phyloP scores from a whole-genome alignment of 352 stramenopile genomes.

The Peronospora tabacina region DNA sequence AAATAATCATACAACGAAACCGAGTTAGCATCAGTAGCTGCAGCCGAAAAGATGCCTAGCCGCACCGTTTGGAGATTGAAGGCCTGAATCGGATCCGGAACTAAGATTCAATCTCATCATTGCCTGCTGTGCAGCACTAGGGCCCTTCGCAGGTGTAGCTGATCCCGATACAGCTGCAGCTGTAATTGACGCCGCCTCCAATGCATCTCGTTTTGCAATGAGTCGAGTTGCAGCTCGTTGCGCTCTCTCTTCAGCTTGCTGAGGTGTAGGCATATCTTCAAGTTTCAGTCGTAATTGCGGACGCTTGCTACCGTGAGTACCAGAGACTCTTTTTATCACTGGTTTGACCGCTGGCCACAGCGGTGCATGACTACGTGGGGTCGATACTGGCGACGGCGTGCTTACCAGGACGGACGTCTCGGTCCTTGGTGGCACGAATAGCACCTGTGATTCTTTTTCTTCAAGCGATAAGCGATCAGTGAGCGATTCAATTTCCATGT shows the following conservation, averaged over 20 bases:
- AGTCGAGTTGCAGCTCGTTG: conserved; percentile 64
- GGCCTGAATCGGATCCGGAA: conserved; percentile 58
- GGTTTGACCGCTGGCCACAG: conserved; percentile 27
- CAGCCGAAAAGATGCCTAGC: conserved; percentile 2
- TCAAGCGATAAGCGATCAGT: conserved; percentile 41
- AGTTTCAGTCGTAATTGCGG: conserved; percentile 69
- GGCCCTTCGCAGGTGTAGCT: conserved; percentile 10
- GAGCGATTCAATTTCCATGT: conserved; percentile 33
- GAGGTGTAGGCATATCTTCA: conserved; percentile 81
- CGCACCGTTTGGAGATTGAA: conserved; percentile 57
- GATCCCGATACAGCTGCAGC: conserved; percentile 21
- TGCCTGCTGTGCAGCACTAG: conserved; percentile 57
- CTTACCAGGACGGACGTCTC: conserved; percentile 7
- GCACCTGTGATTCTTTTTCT: conserved; percentile 30
- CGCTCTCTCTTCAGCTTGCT: conserved; percentile 74
- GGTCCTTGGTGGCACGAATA: conserved; percentile 5
- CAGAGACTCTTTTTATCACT: conserved; percentile 9
- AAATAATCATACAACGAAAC: conserved; percentile 1
- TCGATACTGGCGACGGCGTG: conserved; percentile 13
- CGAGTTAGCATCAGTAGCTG: conserved; percentile 4
- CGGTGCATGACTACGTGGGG: conserved; percentile 7
- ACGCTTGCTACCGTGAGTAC: conserved; percentile 33
- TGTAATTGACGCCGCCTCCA: conserved; percentile 45
- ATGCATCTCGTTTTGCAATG: conserved; percentile 65
- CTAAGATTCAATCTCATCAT: conserved; percentile 73